These are phyloP conservation scores for Plasmodium gaboni DNA, from an alignment of 169 alveolate species.

Conservation along the genomic window DNA sequence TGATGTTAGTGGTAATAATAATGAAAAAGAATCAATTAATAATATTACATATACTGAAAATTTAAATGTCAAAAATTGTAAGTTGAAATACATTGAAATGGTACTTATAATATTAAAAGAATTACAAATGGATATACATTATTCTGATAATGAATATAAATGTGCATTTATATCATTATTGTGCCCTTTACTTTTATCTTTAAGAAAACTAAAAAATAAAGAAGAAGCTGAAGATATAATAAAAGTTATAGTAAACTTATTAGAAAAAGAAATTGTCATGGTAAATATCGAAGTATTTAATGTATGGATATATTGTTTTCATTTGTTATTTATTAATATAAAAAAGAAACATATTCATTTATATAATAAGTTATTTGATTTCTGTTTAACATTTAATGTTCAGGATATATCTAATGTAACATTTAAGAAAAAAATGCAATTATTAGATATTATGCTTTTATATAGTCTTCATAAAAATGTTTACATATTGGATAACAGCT, in stretches of 20 bases:
- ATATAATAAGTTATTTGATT: slow-evolving; percentile 44
- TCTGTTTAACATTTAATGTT: slow-evolving; percentile 48
- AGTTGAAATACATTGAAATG: slow-evolving; percentile 10
- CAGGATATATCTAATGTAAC: slow-evolving; percentile 59
- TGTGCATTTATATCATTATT: slow-evolving; percentile 48
- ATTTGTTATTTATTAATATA: slow-evolving; percentile 60
- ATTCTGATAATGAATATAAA: slow-evolving; percentile 61
- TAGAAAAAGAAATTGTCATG: slow-evolving; percentile 58
- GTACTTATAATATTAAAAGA: slow-evolving; percentile 30
- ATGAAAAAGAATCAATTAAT: neutral
- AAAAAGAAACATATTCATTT: slow-evolving; percentile 51
- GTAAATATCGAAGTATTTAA: slow-evolving; percentile 72
- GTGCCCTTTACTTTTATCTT: slow-evolving; percentile 56
- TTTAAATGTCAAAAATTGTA: neutral
- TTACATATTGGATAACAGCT: slow-evolving; percentile 23
- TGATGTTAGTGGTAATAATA: neutral
- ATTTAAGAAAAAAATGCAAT: slow-evolving; percentile 55
- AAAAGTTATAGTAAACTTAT: slow-evolving; percentile 1
- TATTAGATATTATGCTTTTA: slow-evolving; percentile 45
- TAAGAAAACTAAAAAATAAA: slow-evolving; percentile 41
- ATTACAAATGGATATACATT: slow-evolving; percentile 43
- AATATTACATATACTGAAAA: neutral
- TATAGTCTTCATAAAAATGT: slow-evolving; percentile 69
- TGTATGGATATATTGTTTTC: slow-evolving; percentile 67
- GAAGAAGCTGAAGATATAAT: slow-evolving; percentile 24